Base-by-base conservation (phyloP, 305 asterid species). In the Rubia peregrina region DNA sequence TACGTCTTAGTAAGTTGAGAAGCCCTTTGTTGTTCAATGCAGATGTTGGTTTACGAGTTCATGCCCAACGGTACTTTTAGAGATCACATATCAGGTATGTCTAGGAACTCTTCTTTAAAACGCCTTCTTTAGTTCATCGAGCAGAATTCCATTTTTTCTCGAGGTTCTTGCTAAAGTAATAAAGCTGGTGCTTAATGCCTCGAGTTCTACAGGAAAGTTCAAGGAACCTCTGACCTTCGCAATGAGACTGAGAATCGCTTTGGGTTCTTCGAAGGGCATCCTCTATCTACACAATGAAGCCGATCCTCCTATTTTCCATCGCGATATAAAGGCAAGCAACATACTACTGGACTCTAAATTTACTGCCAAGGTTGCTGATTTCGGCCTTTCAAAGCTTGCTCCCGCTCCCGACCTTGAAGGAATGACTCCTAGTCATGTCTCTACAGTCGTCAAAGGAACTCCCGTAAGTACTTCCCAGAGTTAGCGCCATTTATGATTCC, bases 251-350 rank as follows among this genome's bases (percentile, higher is more conserved):
- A 85, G 83, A 78, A 61, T 89, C 40, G 98, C 96, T 9, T 55
- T 88, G 78, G 94, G 88, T 62, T 85, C 99, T 10, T 90, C 98
- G 21, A 88, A 83, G 81, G 99, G 97, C 79, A 86, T 95, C 62
- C 96, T 91, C 60, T 95, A 95, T 88, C 91, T 95, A 73, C 99
- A 95, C 61, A 84, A 92, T 0, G 99, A 95, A 83, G 99, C 98
- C 67, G 82, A 90, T 84, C 99, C 99, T 61, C 99, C 99, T 16
- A 91, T 95, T 81, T 90, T 86, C 81, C 99, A 95, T 71, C 91
- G 98, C 19, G 99, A 91, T 83, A 89, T 95, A 59, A 95, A 95
- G 85, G 88, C 98, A 65, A 91, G 88, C 76, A 95, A 95, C 84
- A 95, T 95, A 73, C 74, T 95, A 68, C 73, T 95, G 69, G 99